Percentiles rank a stretch among this genome's conserved stretches.
phyloP scores from a whole-genome alignment of 257 asterid genomes.

The Oldenlandia corymbosa region DNA sequence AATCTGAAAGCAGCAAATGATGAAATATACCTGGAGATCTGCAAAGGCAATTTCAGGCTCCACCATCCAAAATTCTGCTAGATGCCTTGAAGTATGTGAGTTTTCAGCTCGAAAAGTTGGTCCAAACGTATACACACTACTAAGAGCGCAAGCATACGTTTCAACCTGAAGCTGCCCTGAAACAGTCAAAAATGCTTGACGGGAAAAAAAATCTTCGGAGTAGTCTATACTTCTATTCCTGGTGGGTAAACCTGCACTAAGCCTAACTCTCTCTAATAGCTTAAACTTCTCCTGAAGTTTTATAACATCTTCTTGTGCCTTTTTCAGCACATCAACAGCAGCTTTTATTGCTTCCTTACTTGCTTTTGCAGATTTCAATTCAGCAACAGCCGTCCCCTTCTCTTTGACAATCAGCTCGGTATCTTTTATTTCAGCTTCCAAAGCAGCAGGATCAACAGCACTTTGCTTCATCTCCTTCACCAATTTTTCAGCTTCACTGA shows the following conservation, averaged over 20 bases:
- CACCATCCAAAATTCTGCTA: constrained; percentile 99
- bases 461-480: constrained; percentile 72
- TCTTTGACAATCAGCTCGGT: constrained; percentile 60
- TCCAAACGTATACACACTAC: constrained; percentile 91
- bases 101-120: constrained; percentile 96
- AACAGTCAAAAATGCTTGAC: constrained; percentile 93
- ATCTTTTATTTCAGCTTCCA: constrained; percentile 50
- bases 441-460: constrained; percentile 69
- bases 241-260: constrained; percentile 62
- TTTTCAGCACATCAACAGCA: constrained; percentile 66
- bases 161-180: constrained; percentile 98
- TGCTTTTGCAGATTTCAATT: constrained; percentile 68
- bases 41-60: constrained; percentile 98
- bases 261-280: constrained; percentile 52
- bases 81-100: constrained; percentile 91
- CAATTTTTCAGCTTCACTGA: constrained; percentile 63
- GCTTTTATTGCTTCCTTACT: constrained; percentile 47
- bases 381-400: constrained; percentile 70
- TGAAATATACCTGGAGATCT: constrained; percentile 81
- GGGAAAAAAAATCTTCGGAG: constrained; percentile 70
- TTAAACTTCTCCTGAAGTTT: constrained; percentile 58
- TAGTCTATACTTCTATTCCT: constrained; percentile 85
- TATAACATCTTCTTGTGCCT: constrained; percentile 57
- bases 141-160: constrained; percentile 85
- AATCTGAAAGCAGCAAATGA: too few species aligned